Percentiles rank a stretch among this genome's conserved stretches.
phyloP scores from a whole-genome alignment of 345 rosid species.

The Salix koriyanagi region DNA sequence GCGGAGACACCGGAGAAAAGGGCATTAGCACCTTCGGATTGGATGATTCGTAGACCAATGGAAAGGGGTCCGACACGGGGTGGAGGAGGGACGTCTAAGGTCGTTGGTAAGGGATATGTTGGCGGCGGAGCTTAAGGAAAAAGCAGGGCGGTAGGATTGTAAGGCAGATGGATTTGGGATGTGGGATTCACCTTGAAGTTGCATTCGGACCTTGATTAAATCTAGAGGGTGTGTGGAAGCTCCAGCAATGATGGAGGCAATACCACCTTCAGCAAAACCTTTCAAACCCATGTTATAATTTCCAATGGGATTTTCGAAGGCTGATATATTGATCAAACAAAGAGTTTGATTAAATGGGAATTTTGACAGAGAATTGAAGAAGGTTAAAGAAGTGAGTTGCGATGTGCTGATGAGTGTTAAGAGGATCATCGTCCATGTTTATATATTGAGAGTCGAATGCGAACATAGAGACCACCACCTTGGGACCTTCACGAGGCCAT shows the following conservation, averaged over 20 bases:
- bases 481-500: not conserved
- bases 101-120: not conserved
- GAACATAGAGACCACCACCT: no score
- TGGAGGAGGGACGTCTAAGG: not conserved
- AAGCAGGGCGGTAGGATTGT: not conserved
- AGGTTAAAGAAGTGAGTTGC: not conserved
- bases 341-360: not conserved
- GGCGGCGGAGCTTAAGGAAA: not conserved
- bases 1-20: slow-evolving; percentile 15
- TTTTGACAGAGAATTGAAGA: not conserved
- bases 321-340: not conserved
- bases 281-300: slow-evolving; percentile 18
- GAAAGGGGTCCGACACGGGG: slow-evolving; percentile 15
- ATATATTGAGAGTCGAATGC: not conserved
- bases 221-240: slow-evolving; percentile 21
- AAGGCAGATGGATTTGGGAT: not conserved
- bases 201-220: slow-evolving; percentile 22
- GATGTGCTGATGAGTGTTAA: not conserved
- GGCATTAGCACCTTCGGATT: slow-evolving; percentile 9
- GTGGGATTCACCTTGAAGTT: slow-evolving; percentile 15
- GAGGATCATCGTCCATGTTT: not conserved
- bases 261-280: slow-evolving; percentile 21
- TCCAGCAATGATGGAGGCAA: slow-evolving; percentile 19
- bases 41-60: slow-evolving; percentile 9
- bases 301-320: not conserved